Conservation (phyloP, 2,329 filamentous ascomycete species). For the Neonectria faginata region DNA sequence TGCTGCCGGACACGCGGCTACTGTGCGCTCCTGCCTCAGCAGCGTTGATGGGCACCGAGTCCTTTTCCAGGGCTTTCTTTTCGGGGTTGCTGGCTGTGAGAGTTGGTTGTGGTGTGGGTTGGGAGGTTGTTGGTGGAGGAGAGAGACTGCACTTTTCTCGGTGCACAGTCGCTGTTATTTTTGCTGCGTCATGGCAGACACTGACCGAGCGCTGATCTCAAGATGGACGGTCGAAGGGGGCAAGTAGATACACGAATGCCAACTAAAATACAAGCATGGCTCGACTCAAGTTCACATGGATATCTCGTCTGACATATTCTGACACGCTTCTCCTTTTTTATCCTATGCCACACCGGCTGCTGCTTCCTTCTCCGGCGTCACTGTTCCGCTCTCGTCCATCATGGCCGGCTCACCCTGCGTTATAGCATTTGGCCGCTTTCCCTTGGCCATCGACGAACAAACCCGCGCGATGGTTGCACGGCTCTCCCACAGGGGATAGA, state of each 20-base stretch:
- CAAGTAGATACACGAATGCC: too few relatives aligned
- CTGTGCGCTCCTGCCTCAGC: too few relatives aligned
- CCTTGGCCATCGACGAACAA: slow-evolving; percentile 24
- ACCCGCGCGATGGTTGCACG: slow-evolving; percentile 62
- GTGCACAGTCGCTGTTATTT: neutral
- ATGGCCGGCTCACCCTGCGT: slow-evolving; percentile 23
- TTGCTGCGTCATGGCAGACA: neutral
- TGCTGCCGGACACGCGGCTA: too few relatives aligned
- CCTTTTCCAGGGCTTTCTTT: neutral
- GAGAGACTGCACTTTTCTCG: too few relatives aligned
- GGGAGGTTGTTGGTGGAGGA: too few relatives aligned
- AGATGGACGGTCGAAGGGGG: too few relatives aligned
- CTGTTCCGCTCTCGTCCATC: slow-evolving; percentile 21
- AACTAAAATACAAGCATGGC: too few relatives aligned
- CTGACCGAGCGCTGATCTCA: too few relatives aligned
- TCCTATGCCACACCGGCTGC: neutral
- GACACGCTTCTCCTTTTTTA: neutral
- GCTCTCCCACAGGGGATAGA: slow-evolving; percentile 86
- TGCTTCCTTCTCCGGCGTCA: slow-evolving; percentile 24
- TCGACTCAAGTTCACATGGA: too few relatives aligned
- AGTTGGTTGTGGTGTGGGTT: neutral
- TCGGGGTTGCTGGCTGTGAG: neutral
- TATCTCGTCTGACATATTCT: too few relatives aligned
- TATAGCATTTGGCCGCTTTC: slow-evolving; percentile 30
- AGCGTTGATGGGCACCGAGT: too few relatives aligned